A percentile compares a stretch with the other conserved stretches of the same genome.
Conservation (phyloP, 371 early-diverging fungal species). For the Circinella minor region DNA sequence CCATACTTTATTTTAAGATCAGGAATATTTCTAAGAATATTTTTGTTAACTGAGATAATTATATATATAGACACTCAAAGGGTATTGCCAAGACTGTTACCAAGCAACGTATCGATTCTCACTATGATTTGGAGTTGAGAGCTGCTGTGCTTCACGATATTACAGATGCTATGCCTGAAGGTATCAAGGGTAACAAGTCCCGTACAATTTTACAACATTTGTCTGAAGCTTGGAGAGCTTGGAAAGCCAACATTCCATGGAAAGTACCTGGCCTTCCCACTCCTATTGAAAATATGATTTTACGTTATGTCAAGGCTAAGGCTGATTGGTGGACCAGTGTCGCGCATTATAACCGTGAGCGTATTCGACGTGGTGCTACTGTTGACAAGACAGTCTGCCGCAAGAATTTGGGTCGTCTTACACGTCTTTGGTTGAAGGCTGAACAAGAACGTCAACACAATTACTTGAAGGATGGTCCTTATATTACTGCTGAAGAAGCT, state of each 20-base stretch:
- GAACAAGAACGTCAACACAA: constrained; percentile 99
- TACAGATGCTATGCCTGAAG: constrained; percentile 98
- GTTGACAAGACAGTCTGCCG: constrained; percentile 98
- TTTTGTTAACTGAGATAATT: too few relatives aligned
- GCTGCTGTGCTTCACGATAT: constrained; percentile 98
- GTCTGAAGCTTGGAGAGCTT: constrained; percentile 98
- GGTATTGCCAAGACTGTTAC: constrained; percentile 98
- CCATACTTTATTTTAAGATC: too few relatives aligned
- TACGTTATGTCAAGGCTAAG: constrained; percentile 97
- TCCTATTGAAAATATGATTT: constrained; percentile 98
- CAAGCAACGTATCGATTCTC: constrained; percentile 98
- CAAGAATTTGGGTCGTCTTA: constrained; percentile 98
- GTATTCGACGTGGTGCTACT: constrained; percentile 98
- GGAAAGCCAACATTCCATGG: constrained; percentile 99
- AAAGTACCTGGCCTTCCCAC: constrained; percentile 97
- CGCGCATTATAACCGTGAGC: constrained; percentile 97
- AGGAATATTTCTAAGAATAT: too few relatives aligned
- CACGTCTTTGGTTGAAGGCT: constrained; percentile 98
- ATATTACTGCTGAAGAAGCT: constrained; percentile 96
- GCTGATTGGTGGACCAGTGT: constrained; percentile 99
- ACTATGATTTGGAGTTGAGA: constrained; percentile 96
- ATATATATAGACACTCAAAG: constrained; percentile 80
- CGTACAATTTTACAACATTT: constrained; percentile 97
- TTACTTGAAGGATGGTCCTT: constrained; percentile 98
- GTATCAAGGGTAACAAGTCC: constrained; percentile 95